Conservation (phyloP, 176 grass and related monocot genomes). For the Poa pratensis region DNA sequence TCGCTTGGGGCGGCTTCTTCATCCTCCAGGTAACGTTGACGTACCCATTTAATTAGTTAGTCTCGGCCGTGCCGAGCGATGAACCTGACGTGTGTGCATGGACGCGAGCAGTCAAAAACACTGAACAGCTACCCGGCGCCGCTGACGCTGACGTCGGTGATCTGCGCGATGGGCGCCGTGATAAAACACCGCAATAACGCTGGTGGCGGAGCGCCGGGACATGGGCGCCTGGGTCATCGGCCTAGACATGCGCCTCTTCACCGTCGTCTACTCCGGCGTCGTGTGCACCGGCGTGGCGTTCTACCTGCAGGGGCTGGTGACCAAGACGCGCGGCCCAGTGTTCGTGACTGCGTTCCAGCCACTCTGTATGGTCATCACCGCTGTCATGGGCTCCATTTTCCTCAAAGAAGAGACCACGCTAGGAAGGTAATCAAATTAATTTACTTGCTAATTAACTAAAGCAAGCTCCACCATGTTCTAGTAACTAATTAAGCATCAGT, state of each 20-base stretch:
- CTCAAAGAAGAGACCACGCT: constrained; percentile 77
- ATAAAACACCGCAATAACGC: constrained; percentile 57
- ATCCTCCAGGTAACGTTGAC: constrained; percentile 51
- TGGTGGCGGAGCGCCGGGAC: constrained; percentile 62
- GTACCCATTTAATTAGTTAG: too few relatives aligned
- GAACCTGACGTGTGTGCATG: too few relatives aligned
- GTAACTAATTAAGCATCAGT: not conserved
- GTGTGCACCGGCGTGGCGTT: constrained; percentile 81
- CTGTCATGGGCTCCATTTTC: constrained; percentile 64
- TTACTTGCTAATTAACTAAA: too few relatives aligned
- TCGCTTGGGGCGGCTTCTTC: constrained; percentile 75
- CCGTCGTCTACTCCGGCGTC: constrained; percentile 74
- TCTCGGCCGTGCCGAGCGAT: too few relatives aligned
- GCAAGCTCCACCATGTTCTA: not conserved
- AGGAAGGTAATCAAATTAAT: constrained; percentile 55
- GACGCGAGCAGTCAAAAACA: constrained; percentile 44
- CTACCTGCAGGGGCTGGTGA: constrained; percentile 79
- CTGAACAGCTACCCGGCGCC: constrained; percentile 67
- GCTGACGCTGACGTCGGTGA: constrained; percentile 63
- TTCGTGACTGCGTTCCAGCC: constrained; percentile 95
- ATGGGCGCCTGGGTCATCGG: constrained; percentile 67
- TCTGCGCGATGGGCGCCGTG: constrained; percentile 60
- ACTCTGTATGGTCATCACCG: constrained; percentile 85
- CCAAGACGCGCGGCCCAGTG: constrained; percentile 78
- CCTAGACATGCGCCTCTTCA: constrained; percentile 81